Evolutionary conservation across 495 filamentous ascomycete species (phyloP).

Genomic region (Xylaria cubensis): DNA sequence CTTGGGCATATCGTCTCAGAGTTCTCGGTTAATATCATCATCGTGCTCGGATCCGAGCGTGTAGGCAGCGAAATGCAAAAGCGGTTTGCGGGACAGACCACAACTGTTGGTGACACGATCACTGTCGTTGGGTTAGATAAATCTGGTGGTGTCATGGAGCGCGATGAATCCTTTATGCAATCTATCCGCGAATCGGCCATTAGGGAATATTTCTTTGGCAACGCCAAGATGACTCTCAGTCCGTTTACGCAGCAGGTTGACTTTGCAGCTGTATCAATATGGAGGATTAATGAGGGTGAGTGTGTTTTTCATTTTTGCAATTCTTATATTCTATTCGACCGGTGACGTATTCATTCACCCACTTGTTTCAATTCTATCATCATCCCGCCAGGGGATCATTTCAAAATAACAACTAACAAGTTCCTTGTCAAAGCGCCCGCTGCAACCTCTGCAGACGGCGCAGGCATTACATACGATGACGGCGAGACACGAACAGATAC

Average conservation of each 20-base stretch:
- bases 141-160: slow-evolving; percentile 85
- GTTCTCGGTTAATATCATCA: slow-evolving; percentile 81
- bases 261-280: slow-evolving; percentile 75
- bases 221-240: slow-evolving; percentile 74
- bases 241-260: slow-evolving; percentile 82
- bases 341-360: neutral
- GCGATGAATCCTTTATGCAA: slow-evolving; percentile 78
- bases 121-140: slow-evolving; percentile 81
- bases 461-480: slow-evolving; percentile 29
- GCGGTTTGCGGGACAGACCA: slow-evolving; percentile 71
- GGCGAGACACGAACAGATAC: slow-evolving; percentile 44
- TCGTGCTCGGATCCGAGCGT: slow-evolving; percentile 84
- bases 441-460: slow-evolving; percentile 23
- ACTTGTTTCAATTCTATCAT: neutral
- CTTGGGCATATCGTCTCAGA: slow-evolving; percentile 86
- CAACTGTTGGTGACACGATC: slow-evolving; percentile 65
- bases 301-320: neutral
- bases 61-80: slow-evolving; percentile 79
- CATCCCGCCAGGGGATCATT: neutral
- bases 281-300: slow-evolving; percentile 63
- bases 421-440: slow-evolving; percentile 17
- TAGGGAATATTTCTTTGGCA: slow-evolving; percentile 93
- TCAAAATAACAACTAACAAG: slow-evolving; percentile 7
- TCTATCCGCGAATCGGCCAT: slow-evolving; percentile 74
- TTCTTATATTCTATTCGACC: neutral